Conservation (phyloP, 1,284 basidiomycete genomes). For the Microbotryum saponariae region DNA sequence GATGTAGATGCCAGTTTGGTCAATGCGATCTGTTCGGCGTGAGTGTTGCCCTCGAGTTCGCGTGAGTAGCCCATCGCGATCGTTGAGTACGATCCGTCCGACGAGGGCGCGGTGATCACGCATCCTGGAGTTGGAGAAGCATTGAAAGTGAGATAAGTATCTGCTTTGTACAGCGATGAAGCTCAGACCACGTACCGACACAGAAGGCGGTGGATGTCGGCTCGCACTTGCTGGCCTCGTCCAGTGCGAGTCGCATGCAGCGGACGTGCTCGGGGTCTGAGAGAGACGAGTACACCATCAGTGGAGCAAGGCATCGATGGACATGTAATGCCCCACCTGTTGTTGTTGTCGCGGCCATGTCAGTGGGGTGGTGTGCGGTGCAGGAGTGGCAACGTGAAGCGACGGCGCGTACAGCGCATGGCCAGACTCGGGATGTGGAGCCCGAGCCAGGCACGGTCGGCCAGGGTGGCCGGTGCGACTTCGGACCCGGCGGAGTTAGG, state of each 20-base stretch:
- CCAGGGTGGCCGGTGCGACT: no score
- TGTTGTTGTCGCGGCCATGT: no score
- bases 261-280: constrained; percentile 43
- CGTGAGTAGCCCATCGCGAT: constrained; percentile 74
- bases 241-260: constrained; percentile 60
- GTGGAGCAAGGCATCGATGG: no score
- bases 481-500: no score
- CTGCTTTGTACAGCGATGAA: neutral
- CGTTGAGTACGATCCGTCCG: constrained; percentile 46
- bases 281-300: neutral
- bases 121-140: constrained; percentile 34
- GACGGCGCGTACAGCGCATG: no score
- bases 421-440: no score
- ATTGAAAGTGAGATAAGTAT: constrained; percentile 37
- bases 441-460: no score
- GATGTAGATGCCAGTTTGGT: constrained; percentile 54
- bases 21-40: constrained; percentile 93
- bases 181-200: constrained; percentile 75
- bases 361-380: no score
- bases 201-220: constrained; percentile 80
- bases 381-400: no score
- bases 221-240: constrained; percentile 62
- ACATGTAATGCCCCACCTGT: no score
- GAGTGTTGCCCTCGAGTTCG: constrained; percentile 89
- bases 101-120: neutral